Percentiles rank a stretch among this genome's conserved stretches.
Evolutionary conservation across 2,329 filamentous ascomycete species (phyloP).

Genomic region (Fusarium sp.): DNA sequence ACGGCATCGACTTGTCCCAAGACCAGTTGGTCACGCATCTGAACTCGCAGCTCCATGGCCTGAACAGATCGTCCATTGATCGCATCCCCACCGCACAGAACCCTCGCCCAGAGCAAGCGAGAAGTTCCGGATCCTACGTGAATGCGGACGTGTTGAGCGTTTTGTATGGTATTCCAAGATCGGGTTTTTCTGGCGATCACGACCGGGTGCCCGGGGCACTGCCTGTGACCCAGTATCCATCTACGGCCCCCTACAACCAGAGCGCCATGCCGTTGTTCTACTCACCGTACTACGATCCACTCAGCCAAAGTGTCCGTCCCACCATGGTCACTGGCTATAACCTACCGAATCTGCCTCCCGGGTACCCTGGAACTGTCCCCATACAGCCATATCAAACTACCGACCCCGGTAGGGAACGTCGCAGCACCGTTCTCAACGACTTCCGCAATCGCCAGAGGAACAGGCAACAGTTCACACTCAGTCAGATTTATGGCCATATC

Average conservation of each 20-base stretch:
- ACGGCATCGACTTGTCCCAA: constrained; percentile 48
- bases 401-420: constrained; percentile 59
- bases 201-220: too few species aligned
- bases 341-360: constrained; percentile 50
- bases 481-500: constrained; percentile 88
- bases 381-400: constrained; percentile 63
- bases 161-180: constrained; percentile 48
- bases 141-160: constrained; percentile 54
- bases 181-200: constrained; percentile 51
- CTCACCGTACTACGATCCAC: constrained; percentile 52
- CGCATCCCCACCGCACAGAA: constrained; percentile 50
- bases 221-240: constrained; percentile 16
- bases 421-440: constrained; percentile 81
- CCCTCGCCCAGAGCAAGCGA: constrained; percentile 47
- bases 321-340: constrained; percentile 49
- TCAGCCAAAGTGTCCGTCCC: constrained; percentile 51
- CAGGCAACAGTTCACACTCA: constrained; percentile 81
- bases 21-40: constrained; percentile 47
- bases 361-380: constrained; percentile 45
- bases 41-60: constrained; percentile 38
- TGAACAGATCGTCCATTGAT: constrained; percentile 55
- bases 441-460: constrained; percentile 81
- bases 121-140: constrained; percentile 43
- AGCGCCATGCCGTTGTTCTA: constrained; percentile 50
- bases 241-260: constrained; percentile 48